Base-by-base conservation (phyloP, 768 basidiomycete species). In the Cystofilobasidium bisporidii region DNA sequence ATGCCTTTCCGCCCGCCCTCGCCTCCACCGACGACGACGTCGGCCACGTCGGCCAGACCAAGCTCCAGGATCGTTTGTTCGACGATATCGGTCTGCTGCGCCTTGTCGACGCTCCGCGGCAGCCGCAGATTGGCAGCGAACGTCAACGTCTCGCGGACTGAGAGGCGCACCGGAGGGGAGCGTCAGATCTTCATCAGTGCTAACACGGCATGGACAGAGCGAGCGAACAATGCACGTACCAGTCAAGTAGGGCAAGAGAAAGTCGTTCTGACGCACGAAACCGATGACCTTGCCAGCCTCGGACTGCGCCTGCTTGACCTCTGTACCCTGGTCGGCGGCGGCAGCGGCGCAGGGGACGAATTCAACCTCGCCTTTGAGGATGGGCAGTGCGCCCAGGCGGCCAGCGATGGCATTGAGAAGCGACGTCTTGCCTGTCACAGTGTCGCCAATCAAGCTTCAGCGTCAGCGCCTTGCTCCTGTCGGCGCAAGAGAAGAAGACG, bases 1-100 rank as follows among this genome's bases (percentile, higher is more conserved):
- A 86, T 83, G 1, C 85, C 86, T 58, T 84, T 78, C 45, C 80
- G 79, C 22, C 85, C 59, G 8, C 59, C 41, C 10, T 38, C 78
- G 0, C 83, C 80, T 0, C 83, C 86, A 0, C 85, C 85, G 56
- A 87, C 85, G 17, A 80, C 72, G 4, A 79, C 80, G 38, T 81
- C 78, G 9, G 79, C 80, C 0, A 76, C 79, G 33, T 80, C 81
- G 8, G 73, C 69, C 22, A 82, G 71, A 0, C 81, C 81, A 3
- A 82, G 77, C 71, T 81, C 80, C 71, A 48, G 71, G 41, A 81
- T 76, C 0, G 80, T 81, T 69, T 80, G 78, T 57, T 80, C 76
- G 4, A 81, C 80, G 63, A 81, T 80, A n/a, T 71, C 66, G 12
- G 61, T 55, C 5, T 77, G 71, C 2, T 75, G 75, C 22, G 69